phyloP scores from a whole-genome alignment of 192 early-diverging fungal species.

The Geranomyces michiganensis region DNA sequence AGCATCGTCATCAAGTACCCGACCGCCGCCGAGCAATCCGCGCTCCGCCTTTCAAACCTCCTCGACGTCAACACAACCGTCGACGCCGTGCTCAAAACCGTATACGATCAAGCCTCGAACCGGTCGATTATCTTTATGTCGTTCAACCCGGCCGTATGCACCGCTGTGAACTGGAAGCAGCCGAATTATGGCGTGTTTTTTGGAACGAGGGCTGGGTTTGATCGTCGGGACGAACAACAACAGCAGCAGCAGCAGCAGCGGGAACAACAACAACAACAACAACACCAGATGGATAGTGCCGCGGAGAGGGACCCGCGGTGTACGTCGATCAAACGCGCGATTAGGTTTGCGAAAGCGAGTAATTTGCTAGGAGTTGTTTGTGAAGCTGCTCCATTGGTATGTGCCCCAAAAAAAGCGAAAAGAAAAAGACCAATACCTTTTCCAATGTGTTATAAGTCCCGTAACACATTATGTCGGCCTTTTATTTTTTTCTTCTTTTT shows the following conservation, averaged over 20 bases:
- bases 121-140: slow-evolving; percentile 82
- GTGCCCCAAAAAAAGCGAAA: slow-evolving; percentile 19
- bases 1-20: slow-evolving; percentile 90
- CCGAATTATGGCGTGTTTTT: slow-evolving; percentile 98
- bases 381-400: slow-evolving; percentile 84
- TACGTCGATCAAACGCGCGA: slow-evolving; percentile 87
- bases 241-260: background rate
- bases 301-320: slow-evolving; percentile 45
- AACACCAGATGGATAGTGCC: background rate
- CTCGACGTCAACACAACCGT: slow-evolving; percentile 83
- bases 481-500: slow-evolving; percentile 10
- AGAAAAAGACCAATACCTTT: too few relatives aligned
- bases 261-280: background rate
- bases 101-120: slow-evolving; percentile 72
- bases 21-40: slow-evolving; percentile 61
- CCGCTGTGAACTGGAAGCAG: slow-evolving; percentile 98
- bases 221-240: slow-evolving; percentile 14
- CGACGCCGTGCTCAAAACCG: slow-evolving; percentile 82
- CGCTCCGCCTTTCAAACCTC: slow-evolving; percentile 57
- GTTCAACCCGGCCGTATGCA: slow-evolving; percentile 89
- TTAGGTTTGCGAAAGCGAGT: slow-evolving; percentile 89
- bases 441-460: too few relatives aligned
- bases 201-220: slow-evolving; percentile 79
- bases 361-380: slow-evolving; percentile 94
- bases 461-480: background rate